Evolutionary conservation across 2,329 filamentous ascomycete species (phyloP).

Genomic region (Diplodia corticola): DNA sequence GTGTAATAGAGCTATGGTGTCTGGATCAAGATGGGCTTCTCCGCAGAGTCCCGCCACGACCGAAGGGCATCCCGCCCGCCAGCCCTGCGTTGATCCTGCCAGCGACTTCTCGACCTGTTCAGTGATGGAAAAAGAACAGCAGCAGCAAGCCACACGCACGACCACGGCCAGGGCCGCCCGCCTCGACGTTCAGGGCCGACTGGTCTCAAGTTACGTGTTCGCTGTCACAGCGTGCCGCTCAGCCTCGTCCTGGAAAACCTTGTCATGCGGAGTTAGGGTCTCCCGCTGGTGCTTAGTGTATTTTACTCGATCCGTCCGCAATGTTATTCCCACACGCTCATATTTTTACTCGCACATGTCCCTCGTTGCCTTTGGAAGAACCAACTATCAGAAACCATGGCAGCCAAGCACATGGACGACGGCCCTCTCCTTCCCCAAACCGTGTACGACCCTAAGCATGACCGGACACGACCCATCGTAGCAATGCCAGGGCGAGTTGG

Average conservation of each 20-base stretch:
- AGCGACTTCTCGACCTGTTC: not conserved
- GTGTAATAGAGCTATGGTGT: not conserved
- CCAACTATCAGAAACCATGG: not conserved
- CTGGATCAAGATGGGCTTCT: not conserved
- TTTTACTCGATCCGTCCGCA: not conserved
- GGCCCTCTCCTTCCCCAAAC: not conserved
- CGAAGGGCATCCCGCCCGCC: not conserved
- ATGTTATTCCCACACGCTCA: not conserved
- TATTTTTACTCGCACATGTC: slow-evolving; percentile 4
- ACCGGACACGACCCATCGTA: not conserved
- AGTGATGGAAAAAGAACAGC: not conserved
- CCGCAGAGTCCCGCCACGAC: not conserved
- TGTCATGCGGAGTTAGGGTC: slow-evolving; percentile 2
- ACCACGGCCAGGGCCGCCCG: not conserved
- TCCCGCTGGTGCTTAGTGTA: not conserved
- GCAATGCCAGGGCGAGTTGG: slow-evolving; percentile 8
- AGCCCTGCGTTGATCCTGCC: not conserved
- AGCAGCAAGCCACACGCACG: not conserved
- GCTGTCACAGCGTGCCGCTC: slow-evolving; percentile 11
- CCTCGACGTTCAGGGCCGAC: not conserved
- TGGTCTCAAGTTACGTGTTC: not conserved
- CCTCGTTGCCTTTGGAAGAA: not conserved
- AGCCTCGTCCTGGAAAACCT: slow-evolving; percentile 8
- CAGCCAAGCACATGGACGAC: not conserved
- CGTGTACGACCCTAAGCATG: not conserved